These are phyloP conservation scores for Yamadazyma takamatsuzukensis DNA, from an alignment of 805 yeast species.

Conservation along the genomic window DNA sequence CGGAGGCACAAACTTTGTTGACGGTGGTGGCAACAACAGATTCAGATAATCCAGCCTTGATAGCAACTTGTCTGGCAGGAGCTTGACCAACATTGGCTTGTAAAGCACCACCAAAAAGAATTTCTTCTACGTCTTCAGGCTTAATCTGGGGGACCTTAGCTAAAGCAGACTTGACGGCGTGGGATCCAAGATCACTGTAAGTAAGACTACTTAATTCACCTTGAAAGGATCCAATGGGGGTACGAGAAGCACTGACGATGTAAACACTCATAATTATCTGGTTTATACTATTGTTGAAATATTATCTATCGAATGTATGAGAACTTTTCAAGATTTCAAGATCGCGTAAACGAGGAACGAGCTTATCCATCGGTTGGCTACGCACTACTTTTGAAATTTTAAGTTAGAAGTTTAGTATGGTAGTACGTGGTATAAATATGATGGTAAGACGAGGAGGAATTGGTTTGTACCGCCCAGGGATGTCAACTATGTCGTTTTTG, in stretches of 20 bases:
- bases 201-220: slow-evolving; percentile 73
- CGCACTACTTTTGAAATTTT: too few relatives aligned
- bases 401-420: too few relatives aligned
- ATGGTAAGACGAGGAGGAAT: too few relatives aligned
- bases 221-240: slow-evolving; percentile 94
- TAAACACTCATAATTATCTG: slow-evolving; percentile 49
- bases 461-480: too few relatives aligned
- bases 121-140: slow-evolving; percentile 79
- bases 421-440: too few relatives aligned
- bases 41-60: slow-evolving; percentile 82
- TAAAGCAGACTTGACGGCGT: slow-evolving; percentile 86
- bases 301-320: too few relatives aligned
- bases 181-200: slow-evolving; percentile 85
- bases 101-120: slow-evolving; percentile 87
- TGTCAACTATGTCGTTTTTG: too few relatives aligned
- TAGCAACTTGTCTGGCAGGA: slow-evolving; percentile 96
- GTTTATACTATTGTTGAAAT: too few relatives aligned
- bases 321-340: too few relatives aligned
- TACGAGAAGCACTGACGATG: slow-evolving; percentile 88
- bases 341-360: too few relatives aligned
- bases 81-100: slow-evolving; percentile 95
- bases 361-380: too few relatives aligned
- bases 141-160: slow-evolving; percentile 74
- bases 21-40: slow-evolving; percentile 82
- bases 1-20: slow-evolving; percentile 97